These are phyloP conservation scores for Pestalotiopsis sp. DNA, from an alignment of 2,329 filamentous ascomycete species.

Conservation along the genomic window DNA sequence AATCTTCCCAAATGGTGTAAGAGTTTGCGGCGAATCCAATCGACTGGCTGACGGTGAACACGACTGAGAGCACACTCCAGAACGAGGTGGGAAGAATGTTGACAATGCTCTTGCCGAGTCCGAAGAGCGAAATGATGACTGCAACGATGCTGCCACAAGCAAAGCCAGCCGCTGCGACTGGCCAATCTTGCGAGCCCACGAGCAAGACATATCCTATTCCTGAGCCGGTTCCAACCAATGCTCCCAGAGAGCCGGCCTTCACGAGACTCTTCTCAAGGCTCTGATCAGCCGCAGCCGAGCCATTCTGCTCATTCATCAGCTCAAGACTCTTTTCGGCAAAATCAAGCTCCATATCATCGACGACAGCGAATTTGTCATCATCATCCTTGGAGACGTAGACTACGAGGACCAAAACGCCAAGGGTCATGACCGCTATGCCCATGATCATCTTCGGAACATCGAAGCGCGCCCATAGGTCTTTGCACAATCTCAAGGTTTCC, in stretches of 20 bases:
- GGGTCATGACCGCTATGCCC: conserved; percentile 72
- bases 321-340: conserved; percentile 61
- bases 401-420: conserved; percentile 69
- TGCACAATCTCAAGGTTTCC: conserved; percentile 78
- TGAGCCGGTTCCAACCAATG: conserved; percentile 33
- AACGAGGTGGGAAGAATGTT: conserved; percentile 70
- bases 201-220: conserved; percentile 34
- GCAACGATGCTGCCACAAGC: conserved; percentile 47
- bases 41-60: conserved; percentile 87
- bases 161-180: conserved; percentile 42
- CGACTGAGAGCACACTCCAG: conserved; percentile 85
- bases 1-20: conserved; percentile 98
- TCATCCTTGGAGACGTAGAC: conserved; percentile 69
- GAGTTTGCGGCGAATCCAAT: conserved; percentile 96
- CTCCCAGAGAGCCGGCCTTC: conserved; percentile 37
- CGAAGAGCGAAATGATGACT: conserved; percentile 45
- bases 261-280: conserved; percentile 42
- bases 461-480: conserved; percentile 88
- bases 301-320: conserved; percentile 40
- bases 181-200: conserved; percentile 40
- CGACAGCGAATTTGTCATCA: conserved; percentile 55
- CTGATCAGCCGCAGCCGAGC: conserved; percentile 34
- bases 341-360: conserved; percentile 61
- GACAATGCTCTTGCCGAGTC: conserved; percentile 44
- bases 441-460: conserved; percentile 84